phyloP scores from a whole-genome alignment of 169 alveolate species.

The Blepharisma undulans region DNA sequence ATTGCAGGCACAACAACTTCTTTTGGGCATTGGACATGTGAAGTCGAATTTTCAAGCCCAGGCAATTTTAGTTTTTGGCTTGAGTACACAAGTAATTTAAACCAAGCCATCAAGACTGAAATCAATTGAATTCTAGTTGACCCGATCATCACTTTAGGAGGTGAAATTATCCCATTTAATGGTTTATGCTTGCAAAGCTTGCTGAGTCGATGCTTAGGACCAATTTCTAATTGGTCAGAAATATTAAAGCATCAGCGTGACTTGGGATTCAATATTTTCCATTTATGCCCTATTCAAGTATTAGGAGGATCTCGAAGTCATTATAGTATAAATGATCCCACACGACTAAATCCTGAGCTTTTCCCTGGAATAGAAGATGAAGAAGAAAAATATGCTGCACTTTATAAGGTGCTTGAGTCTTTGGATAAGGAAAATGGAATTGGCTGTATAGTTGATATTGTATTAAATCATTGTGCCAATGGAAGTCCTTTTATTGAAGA shows the following conservation, averaged over 20 bases:
- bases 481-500: constrained; percentile 86
- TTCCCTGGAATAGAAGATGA: constrained; percentile 46
- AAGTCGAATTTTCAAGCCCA: background rate
- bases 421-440: constrained; percentile 67
- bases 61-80: background rate
- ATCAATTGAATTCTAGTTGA: constrained; percentile 1
- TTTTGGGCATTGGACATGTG: background rate
- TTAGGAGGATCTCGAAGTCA: constrained; percentile 77
- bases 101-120: background rate
- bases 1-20: background rate
- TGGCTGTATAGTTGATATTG: constrained; percentile 89
- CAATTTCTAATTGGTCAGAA: constrained; percentile 76
- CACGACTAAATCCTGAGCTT: constrained; percentile 51
- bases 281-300: constrained; percentile 69
- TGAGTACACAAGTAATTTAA: background rate
- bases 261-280: constrained; percentile 83
- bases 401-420: constrained; percentile 36
- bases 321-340: constrained; percentile 77
- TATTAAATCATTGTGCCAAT: constrained; percentile 91
- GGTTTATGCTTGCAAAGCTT: constrained; percentile 81
- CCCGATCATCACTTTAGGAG: background rate
- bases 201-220: constrained; percentile 88
- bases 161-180: background rate
- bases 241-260: constrained; percentile 67
- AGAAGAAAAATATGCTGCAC: background rate